These are phyloP conservation scores for Cercospora sp. DNA, from an alignment of 2,329 filamentous ascomycete species.

Conservation along the genomic window DNA sequence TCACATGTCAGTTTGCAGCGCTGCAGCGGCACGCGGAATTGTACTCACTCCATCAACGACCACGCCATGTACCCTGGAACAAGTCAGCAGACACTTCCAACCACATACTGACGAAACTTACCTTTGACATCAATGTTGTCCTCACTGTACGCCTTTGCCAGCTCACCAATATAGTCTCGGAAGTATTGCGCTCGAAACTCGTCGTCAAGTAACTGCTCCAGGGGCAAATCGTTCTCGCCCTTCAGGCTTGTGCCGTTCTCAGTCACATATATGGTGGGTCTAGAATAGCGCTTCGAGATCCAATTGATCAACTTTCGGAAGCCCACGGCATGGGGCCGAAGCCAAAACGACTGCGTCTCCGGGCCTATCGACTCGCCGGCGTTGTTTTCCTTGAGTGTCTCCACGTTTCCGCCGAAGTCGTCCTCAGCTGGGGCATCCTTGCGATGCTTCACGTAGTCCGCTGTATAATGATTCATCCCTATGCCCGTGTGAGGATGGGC, in stretches of 20 bases:
- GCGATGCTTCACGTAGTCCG: slow-evolving; percentile 79
- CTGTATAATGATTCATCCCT: slow-evolving; percentile 75
- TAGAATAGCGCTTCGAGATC: slow-evolving; percentile 73
- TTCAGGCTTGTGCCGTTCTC: slow-evolving; percentile 86
- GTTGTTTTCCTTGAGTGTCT: slow-evolving; percentile 68
- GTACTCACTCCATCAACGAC: slow-evolving; percentile 18
- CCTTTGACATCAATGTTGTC: slow-evolving; percentile 78
- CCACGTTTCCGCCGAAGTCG: slow-evolving; percentile 75
- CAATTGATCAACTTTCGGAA: slow-evolving; percentile 77
- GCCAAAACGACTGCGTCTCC: slow-evolving; percentile 80
- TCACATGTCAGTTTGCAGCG: slow-evolving; percentile 9
- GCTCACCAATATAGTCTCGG: slow-evolving; percentile 70
- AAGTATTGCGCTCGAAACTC: slow-evolving; percentile 82
- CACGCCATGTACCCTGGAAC: slow-evolving; percentile 15
- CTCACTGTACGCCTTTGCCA: slow-evolving; percentile 68
- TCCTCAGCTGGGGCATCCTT: slow-evolving; percentile 56
- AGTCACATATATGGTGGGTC: slow-evolving; percentile 80
- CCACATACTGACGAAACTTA: slow-evolving; percentile 43
- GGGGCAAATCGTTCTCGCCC: slow-evolving; percentile 73
- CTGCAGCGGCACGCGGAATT: neutral
- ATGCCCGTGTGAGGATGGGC: neutral
- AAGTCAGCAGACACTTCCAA: slow-evolving; percentile 2
- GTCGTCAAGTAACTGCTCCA: slow-evolving; percentile 73
- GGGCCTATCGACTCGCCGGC: slow-evolving; percentile 71
- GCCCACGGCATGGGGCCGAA: slow-evolving; percentile 71